phyloP scores from a whole-genome alignment of 768 basidiomycete genomes.

The Termitomyces heimii region DNA sequence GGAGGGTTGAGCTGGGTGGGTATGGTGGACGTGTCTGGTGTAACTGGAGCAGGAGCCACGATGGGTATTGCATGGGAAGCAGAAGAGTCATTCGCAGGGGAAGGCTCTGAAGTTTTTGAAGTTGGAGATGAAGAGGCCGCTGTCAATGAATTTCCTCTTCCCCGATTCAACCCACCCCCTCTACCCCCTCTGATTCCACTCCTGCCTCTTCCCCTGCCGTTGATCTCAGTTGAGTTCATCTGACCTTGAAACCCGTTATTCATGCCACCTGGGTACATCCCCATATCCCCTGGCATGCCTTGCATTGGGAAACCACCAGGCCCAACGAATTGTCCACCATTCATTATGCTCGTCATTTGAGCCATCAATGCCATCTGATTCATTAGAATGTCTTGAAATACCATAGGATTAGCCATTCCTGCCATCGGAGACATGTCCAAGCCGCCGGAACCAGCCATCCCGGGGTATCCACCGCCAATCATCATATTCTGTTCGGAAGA shows the following conservation, averaged over 20 bases:
- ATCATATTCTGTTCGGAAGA: conserved; percentile 54
- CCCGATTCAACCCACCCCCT: conserved; percentile 39
- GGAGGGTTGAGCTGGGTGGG: conserved; percentile 15
- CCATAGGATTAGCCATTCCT: conserved; percentile 56
- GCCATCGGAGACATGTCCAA: conserved; percentile 65
- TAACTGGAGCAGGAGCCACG: conserved; percentile 22
- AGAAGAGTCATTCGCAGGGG: conserved; percentile 8
- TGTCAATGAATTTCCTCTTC: conserved; percentile 35
- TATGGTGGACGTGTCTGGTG: conserved; percentile 12
- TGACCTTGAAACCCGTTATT: conserved; percentile 33
- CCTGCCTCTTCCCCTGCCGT: conserved; percentile 35
- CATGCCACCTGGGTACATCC: conserved; percentile 37
- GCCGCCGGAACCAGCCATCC: conserved; percentile 30
- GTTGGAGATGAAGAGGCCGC: conserved; percentile 14
- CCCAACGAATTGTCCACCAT: conserved; percentile 48
- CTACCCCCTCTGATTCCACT: conserved; percentile 37
- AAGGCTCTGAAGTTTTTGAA: conserved; percentile 15
- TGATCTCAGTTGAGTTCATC: conserved; percentile 21
- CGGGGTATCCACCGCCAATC: conserved; percentile 41
- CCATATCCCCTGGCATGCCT: conserved; percentile 49
- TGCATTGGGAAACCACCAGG: conserved; percentile 60
- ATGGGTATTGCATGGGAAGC: conserved; percentile 23
- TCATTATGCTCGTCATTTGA: conserved; percentile 86
- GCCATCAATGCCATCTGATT: conserved; percentile 92
- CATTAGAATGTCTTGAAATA: conserved; percentile 89